These are phyloP conservation scores for Geranium brycei DNA, from an alignment of 345 rosid genomes.

Conservation along the genomic window DNA sequence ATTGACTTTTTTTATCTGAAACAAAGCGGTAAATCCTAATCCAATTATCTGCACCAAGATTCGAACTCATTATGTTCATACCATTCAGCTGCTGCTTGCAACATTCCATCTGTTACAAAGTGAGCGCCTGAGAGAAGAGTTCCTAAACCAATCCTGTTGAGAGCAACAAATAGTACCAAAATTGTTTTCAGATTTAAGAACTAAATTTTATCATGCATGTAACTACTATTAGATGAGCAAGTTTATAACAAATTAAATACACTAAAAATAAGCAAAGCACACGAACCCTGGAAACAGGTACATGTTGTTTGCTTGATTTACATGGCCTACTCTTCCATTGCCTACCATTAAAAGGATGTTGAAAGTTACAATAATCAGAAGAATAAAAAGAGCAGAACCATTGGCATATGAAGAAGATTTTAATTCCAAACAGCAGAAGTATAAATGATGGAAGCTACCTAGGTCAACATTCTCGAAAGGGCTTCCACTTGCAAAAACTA, in stretches of 20 bases:
- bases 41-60: too few relatives aligned
- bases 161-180: conserved; percentile 4
- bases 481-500: conserved; percentile 95
- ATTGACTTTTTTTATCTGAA: too few relatives aligned
- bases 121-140: conserved; percentile 75
- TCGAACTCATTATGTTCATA: conserved; percentile 13
- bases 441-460: conserved; percentile 27
- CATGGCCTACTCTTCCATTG: conserved; percentile 78
- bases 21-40: too few relatives aligned
- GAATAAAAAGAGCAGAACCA: background rate
- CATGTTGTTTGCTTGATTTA: conserved; percentile 98
- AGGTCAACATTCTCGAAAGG: conserved; percentile 80
- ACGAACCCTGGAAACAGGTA: conserved; percentile 95
- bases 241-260: background rate
- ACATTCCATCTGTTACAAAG: conserved; percentile 69
- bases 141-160: conserved; percentile 79
- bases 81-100: conserved; percentile 89
- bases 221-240: background rate
- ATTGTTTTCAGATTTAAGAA: conserved; percentile 1
- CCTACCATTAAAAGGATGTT: conserved; percentile 26
- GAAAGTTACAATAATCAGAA: conserved; percentile 1
- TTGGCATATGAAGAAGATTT: background rate
- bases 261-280: conserved; percentile 9
- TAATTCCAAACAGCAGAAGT: conserved; percentile 10
- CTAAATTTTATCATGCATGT: too few relatives aligned